Percentiles rank a stretch among this genome's conserved stretches.
These are phyloP conservation scores for Mycena sanguinolenta DNA, from an alignment of 768 basidiomycete species.

Conservation along the genomic window DNA sequence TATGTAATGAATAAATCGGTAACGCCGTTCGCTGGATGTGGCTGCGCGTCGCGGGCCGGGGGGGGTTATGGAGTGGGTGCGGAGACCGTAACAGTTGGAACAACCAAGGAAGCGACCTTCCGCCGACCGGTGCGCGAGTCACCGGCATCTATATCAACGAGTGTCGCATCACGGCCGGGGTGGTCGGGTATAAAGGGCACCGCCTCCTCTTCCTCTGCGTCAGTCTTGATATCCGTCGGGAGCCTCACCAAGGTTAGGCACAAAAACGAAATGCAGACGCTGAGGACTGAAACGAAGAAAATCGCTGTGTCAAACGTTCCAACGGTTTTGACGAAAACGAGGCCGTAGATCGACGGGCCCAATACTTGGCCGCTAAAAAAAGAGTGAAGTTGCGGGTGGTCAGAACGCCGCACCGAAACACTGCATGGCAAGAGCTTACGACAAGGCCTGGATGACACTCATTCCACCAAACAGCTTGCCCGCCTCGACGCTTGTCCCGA, in stretches of 20 bases:
- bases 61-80: conserved; percentile 18
- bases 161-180: conserved; percentile 33
- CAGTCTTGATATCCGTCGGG: conserved; percentile 16
- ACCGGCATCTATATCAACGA: conserved; percentile 15
- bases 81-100: conserved; percentile 27
- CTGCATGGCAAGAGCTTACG: conserved; percentile 43
- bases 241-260: conserved; percentile 35
- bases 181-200: conserved; percentile 29
- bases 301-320: conserved; percentile 65
- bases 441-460: conserved; percentile 66
- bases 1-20: background rate
- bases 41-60: background rate
- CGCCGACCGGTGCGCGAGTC: background rate
- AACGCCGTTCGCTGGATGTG: background rate
- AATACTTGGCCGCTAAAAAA: conserved; percentile 58
- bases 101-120: background rate
- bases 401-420: background rate
- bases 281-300: conserved; percentile 45
- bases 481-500: conserved; percentile 45
- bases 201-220: conserved; percentile 25
- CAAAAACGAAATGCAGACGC: conserved; percentile 25
- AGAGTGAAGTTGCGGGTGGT: background rate
- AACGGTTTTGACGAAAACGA: conserved; percentile 67
- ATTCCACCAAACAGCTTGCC: conserved; percentile 74
- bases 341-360: conserved; percentile 67